Base-by-base conservation (phyloP, 768 basidiomycete genomes). In the Cubamyces lactineus region DNA sequence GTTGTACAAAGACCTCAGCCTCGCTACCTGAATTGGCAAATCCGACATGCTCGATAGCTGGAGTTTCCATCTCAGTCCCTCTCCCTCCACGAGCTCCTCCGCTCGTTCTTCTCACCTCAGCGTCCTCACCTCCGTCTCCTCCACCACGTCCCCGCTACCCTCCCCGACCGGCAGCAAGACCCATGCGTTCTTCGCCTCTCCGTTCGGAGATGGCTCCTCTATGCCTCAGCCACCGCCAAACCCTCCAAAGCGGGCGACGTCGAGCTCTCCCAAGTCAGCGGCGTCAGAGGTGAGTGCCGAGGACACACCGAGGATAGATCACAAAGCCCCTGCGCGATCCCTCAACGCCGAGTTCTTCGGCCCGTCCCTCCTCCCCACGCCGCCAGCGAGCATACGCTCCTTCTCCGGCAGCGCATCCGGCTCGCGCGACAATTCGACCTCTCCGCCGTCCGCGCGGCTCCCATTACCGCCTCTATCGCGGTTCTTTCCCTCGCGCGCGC, bases 121-220 rank as follows among this genome's bases (percentile, higher is more conserved):
- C 61, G 59, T 70, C 30, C 67, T 70, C 46, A 67, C 70, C 15
- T 63, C 67, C 21, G 59, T 64, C 12, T 59, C 69, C 7, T 67
- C 70, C 6, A 62, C 59, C 1, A 49, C 57, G 23, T 70, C 67
- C 4, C 62, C 67, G 3, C 57, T 66, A 9, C 70, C 70, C 12
- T 70, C 75, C 16, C 70, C 73, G 5, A 69, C 73, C 5, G 67
- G 66, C 21, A 66, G 64, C 57, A 76, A 76, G 60, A 73, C 75
- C 8, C 62, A 63, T 51, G 71, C 73, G 6, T 67, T 69, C 30
- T 66, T 74, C 53, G 71, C 73, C 34, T 79, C 76, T 11, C 75
- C 77, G 7, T 76, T 79, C 63, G 43, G 83, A 82, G 73, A 84
- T 82, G 57, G 11, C 72, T 79, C 66, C 79, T 77, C 77, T 81